A percentile compares a stretch with the other conserved stretches of the same genome.
phyloP scores from a whole-genome alignment of 495 filamentous ascomycete species.

The Durotheca rogersii region DNA sequence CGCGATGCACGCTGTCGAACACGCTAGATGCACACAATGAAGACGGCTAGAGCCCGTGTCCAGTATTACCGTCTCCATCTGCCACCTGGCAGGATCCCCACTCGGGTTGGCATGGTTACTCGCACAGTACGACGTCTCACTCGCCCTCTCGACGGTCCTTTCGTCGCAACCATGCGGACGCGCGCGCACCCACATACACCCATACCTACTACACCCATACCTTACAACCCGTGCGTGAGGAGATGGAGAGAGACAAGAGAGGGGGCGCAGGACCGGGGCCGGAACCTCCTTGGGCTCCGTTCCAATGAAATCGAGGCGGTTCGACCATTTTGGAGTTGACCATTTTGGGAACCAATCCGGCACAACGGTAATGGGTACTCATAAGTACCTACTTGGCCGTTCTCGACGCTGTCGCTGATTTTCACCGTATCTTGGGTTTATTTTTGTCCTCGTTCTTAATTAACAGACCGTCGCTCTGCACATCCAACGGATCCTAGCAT shows the following conservation, averaged over 20 bases:
- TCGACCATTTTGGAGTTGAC: conserved; percentile 35
- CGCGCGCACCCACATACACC: conserved; percentile 4
- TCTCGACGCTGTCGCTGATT: conserved; percentile 17
- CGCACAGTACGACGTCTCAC: conserved; percentile 24
- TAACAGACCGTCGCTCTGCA: too few relatives aligned
- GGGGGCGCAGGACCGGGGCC: conserved; percentile 20
- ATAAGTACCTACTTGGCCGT: too few relatives aligned
- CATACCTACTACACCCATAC: too few relatives aligned
- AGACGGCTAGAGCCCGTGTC: background rate
- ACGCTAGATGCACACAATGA: background rate
- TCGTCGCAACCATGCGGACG: conserved; percentile 29
- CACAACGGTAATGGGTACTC: conserved; percentile 23
- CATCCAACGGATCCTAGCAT: too few relatives aligned
- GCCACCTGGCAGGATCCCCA: conserved; percentile 26
- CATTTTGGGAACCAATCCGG: conserved; percentile 35
- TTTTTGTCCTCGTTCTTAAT: too few relatives aligned
- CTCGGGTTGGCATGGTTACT: conserved; percentile 5
- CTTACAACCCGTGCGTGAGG: conserved; percentile 28
- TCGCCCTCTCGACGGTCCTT: conserved; percentile 20
- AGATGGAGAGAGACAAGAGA: too few relatives aligned
- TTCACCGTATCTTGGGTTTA: too few relatives aligned
- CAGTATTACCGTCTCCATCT: conserved; percentile 5
- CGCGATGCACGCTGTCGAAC: conserved; percentile 9
- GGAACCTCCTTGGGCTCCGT: conserved; percentile 25
- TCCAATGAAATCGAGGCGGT: conserved; percentile 31